Percentiles rank a stretch among this genome's conserved stretches.
Conservation (phyloP, 2,329 filamentous ascomycete genomes). For the Botrytis fabae region DNA sequence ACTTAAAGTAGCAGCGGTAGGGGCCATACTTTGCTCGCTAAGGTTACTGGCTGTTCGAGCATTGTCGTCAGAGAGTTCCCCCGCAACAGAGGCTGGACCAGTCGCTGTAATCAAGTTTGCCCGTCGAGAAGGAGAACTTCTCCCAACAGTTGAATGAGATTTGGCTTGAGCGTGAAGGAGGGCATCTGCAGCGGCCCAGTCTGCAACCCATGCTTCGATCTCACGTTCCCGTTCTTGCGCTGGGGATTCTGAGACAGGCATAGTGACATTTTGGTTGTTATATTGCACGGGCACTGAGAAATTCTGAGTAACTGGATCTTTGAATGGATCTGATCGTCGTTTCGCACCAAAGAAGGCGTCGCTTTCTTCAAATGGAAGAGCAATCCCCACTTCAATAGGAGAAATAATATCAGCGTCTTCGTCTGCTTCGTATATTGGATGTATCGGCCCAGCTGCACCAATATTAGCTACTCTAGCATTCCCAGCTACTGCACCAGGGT, state of each 20-base stretch:
- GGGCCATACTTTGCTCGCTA: constrained; percentile 38
- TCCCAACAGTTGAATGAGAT: constrained; percentile 36
- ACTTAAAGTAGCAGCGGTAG: constrained; percentile 32
- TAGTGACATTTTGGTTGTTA: constrained; percentile 24
- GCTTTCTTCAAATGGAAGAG: constrained; percentile 25
- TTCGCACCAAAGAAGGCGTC: constrained; percentile 23
- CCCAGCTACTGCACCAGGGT: constrained; percentile 34
- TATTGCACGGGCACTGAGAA: constrained; percentile 16
- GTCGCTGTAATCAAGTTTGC: constrained; percentile 36
- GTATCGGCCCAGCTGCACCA: constrained; percentile 54
- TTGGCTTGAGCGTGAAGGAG: constrained; percentile 37
- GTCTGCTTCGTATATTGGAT: constrained; percentile 65
- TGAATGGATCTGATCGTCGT: constrained; percentile 37
- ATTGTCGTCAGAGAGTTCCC: constrained; percentile 34
- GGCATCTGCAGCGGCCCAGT: constrained; percentile 42
- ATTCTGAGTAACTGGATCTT: constrained; percentile 30
- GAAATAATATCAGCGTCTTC: constrained; percentile 43
- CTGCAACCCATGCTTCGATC: constrained; percentile 42
- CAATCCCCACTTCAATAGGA: constrained; percentile 31
- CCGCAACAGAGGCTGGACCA: constrained; percentile 33
- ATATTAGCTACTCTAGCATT: constrained; percentile 49
- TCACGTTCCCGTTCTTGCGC: constrained; percentile 39
- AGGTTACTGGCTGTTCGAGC: constrained; percentile 41
- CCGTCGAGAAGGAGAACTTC: constrained; percentile 39
- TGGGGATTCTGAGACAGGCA: constrained; percentile 33